Evolutionary conservation across 2,329 filamentous ascomycete species (phyloP), one percentile per base, ranked within the genome.

Genomic region (Nakataea oryzae): DNA sequence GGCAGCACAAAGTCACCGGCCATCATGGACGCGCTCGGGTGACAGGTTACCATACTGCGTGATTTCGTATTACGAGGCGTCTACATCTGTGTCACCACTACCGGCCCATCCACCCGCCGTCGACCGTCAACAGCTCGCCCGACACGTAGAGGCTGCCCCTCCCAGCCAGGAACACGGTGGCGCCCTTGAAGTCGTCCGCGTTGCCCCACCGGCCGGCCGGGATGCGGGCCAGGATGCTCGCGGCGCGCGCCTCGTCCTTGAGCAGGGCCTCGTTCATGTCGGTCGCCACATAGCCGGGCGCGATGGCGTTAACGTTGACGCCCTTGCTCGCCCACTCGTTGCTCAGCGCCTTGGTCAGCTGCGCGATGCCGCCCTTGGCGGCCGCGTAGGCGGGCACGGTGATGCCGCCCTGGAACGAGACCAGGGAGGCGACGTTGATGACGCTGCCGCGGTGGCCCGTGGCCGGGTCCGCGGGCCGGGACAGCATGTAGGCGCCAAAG

Each of bases 41-140:
- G n/a, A n/a, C n/a, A n/a, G n/a, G n/a, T n/a, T n/a, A n/a, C n/a
- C n/a, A n/a, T n/a, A n/a, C n/a, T n/a, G n/a, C n/a, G n/a, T n/a
- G n/a, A n/a, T n/a, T n/a, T n/a, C 3, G 6, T 8, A 21, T 2
- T 17, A 41, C 34, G 34, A 41, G 34, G 11, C 11, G 3, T 2
- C 9, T 41, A 3, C 34, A 3, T 4, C 21, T 47, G 4, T 30
- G 9, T 11, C 17, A 2, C 30, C 54, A 14, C 28, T 60, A 96
- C 79, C 91, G 80, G 1, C 90, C 91, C 91, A 96, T 96, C 91
- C 91, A 96, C 13, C 92, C 92, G 9, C 92, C 93, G 74, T 96
- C 93, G 57, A 96, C 90, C 27, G 89, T 87, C 68, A 96, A 71
- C 6, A 91, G 79, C 74, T 96, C 90, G 0, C 92, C 92, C 66